A percentile compares a stretch with the other conserved stretches of the same genome.
Evolutionary conservation across 495 filamentous ascomycete species (phyloP).

Genomic region (Pyronema omphalodes): DNA sequence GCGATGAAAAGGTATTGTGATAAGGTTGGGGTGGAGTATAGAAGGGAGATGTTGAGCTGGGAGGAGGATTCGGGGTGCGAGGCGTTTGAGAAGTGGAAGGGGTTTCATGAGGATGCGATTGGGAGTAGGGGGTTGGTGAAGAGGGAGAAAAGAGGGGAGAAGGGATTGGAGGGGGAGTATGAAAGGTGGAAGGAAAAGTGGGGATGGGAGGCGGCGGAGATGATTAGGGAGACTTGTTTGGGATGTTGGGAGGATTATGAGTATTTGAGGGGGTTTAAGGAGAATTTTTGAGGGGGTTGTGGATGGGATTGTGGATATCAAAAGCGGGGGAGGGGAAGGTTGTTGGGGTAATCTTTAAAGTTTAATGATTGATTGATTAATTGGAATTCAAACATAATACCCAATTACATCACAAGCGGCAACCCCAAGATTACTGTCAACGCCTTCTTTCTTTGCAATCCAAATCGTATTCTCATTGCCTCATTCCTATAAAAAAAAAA

Average conservation of each 20-base stretch:
- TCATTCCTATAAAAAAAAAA: too few species aligned
- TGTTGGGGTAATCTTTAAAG: too few species aligned
- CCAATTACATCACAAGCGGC: too few species aligned
- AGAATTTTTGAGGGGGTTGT: background rate
- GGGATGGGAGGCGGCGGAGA: constrained; percentile 53
- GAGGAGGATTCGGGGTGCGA: constrained; percentile 37
- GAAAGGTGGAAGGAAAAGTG: constrained; percentile 66
- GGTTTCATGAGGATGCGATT: constrained; percentile 90
- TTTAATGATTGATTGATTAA: too few species aligned
- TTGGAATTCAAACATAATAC: too few species aligned
- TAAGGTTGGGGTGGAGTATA: constrained; percentile 54
- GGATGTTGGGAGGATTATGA: constrained; percentile 72
- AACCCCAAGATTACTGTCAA: too few species aligned
- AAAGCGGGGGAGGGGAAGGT: too few species aligned
- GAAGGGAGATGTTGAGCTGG: constrained; percentile 63
- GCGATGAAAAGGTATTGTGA: constrained; percentile 62
- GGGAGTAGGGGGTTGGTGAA: constrained; percentile 54
- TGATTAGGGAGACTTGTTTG: constrained; percentile 60
- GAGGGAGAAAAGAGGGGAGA: constrained; percentile 37
- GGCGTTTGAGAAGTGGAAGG: constrained; percentile 89
- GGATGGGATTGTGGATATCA: too few species aligned
- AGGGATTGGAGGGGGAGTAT: constrained; percentile 49
- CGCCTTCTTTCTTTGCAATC: too few species aligned
- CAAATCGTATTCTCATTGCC: too few species aligned
- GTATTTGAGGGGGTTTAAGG: constrained; percentile 69